Evolutionary conservation across 768 basidiomycete species (phyloP).

Genomic region (Amyloporia xantha): DNA sequence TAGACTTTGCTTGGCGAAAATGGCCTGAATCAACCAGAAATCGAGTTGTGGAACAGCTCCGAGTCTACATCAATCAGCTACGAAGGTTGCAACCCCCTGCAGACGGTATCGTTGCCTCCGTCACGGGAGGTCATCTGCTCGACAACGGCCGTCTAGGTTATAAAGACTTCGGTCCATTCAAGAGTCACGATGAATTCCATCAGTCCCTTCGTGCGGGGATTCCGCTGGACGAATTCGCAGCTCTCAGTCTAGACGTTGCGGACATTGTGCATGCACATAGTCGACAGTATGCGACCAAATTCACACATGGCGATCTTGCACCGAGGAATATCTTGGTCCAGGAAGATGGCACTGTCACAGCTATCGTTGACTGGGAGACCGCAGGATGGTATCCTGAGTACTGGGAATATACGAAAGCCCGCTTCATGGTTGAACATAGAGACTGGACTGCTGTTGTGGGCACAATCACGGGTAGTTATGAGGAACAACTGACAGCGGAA

Average conservation of each 20-base stretch:
- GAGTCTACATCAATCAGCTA: neutral
- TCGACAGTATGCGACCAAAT: slow-evolving; percentile 6
- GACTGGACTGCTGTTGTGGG: neutral
- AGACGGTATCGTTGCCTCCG: neutral
- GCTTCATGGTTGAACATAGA: neutral
- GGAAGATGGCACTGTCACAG: slow-evolving; percentile 11
- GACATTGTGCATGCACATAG: neutral
- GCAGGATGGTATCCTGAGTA: slow-evolving; percentile 23
- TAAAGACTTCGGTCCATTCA: neutral
- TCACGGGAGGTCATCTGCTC: neutral
- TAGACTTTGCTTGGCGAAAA: neutral
- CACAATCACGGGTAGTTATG: neutral
- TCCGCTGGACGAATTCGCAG: neutral
- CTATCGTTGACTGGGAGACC: slow-evolving; percentile 22
- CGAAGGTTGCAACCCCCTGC: neutral
- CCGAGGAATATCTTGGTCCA: slow-evolving; percentile 18
- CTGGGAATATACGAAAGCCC: slow-evolving; percentile 16
- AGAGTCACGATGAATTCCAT: neutral
- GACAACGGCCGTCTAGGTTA: neutral
- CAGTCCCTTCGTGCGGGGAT: neutral
- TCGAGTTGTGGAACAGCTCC: neutral
- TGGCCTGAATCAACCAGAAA: neutral
- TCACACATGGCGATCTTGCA: slow-evolving; percentile 21
- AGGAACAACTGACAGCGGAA: neutral
- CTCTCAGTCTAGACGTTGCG: neutral